phyloP scores from a whole-genome alignment of 129 eudicot genomes.

The Oenanthe sinensis region DNA sequence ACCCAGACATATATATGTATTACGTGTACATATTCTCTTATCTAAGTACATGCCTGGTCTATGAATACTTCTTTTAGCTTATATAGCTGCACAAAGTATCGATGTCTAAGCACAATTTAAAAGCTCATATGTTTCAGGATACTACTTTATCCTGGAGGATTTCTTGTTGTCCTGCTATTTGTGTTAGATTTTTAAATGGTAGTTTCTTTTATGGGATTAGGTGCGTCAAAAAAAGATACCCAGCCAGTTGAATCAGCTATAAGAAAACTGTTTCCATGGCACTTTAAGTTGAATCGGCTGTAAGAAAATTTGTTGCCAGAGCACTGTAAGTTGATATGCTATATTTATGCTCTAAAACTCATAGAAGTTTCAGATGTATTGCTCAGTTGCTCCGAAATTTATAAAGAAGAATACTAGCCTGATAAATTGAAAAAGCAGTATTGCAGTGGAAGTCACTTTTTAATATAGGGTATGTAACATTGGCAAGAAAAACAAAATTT shows the following conservation, averaged over 20 bases:
- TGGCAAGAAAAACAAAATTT: neutral
- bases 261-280: neutral
- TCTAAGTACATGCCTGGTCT: neutral
- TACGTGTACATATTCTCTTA: neutral
- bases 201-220: neutral
- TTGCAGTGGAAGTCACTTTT: neutral
- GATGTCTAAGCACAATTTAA: neutral
- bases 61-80: neutral
- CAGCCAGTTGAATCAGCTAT: neutral
- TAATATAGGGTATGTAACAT: neutral
- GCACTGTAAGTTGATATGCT: neutral
- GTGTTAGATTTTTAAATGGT: neutral
- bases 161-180: neutral
- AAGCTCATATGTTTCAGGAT: neutral
- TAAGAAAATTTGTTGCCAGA: neutral
- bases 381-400: neutral
- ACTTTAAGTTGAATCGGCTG: neutral
- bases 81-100: neutral
- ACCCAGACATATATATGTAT: neutral
- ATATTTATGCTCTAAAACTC: neutral
- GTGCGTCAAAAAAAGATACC: neutral
- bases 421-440: neutral
- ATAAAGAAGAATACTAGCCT: neutral
- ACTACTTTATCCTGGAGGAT: neutral
- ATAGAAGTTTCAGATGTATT: neutral